A percentile compares a stretch with the other conserved stretches of the same genome.
These are phyloP conservation scores for Pseudoneurospora amorphoporcata DNA, from an alignment of 495 filamentous ascomycete species.

Conservation along the genomic window DNA sequence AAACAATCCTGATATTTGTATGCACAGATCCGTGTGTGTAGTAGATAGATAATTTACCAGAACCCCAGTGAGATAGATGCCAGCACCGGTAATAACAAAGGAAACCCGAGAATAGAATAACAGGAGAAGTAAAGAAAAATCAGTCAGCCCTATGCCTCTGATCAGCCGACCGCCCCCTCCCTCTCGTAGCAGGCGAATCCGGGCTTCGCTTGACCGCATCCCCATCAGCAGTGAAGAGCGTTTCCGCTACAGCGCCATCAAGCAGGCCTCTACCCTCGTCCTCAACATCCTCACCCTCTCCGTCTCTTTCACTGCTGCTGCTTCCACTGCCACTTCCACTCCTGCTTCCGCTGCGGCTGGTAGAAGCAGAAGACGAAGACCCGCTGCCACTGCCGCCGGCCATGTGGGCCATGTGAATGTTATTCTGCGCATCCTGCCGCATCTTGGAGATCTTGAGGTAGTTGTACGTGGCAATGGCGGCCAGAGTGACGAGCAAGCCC, in stretches of 20 bases:
- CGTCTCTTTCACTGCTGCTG: conserved; percentile 13
- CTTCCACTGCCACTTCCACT: conserved; percentile 8
- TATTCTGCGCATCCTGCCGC: conserved; percentile 55
- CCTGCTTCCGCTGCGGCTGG: neutral
- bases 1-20: neutral
- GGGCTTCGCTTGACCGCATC: neutral
- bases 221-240: neutral
- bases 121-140: neutral
- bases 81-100: neutral
- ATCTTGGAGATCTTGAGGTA: conserved; percentile 90
- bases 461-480: conserved; percentile 81
- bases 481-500: conserved; percentile 80
- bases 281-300: conserved; percentile 10
- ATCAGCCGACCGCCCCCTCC: neutral
- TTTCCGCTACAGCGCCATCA: neutral
- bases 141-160: neutral
- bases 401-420: conserved; percentile 26
- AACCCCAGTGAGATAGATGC: neutral
- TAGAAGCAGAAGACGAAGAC: conserved; percentile 2
- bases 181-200: neutral
- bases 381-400: conserved; percentile 1
- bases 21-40: neutral
- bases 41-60: neutral
- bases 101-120: neutral
- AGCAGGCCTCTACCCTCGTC: conserved; percentile 15